These are phyloP conservation scores for Astrephomene gubernaculifera DNA, from an alignment of 139 green algal species.

Conservation along the genomic window DNA sequence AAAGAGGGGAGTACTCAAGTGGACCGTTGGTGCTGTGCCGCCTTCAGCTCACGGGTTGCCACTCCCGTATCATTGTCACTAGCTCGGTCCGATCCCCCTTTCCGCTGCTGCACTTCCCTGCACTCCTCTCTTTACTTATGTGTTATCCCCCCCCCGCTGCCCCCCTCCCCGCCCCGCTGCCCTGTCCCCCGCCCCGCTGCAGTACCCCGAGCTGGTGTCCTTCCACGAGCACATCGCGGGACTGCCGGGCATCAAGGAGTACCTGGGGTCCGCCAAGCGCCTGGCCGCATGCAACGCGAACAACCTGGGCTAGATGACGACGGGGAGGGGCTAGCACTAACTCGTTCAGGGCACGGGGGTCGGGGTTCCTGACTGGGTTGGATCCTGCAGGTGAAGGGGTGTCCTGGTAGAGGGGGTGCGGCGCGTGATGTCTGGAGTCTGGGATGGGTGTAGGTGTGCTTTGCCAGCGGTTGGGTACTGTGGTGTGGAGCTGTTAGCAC, in stretches of 20 bases:
- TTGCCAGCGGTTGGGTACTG: no score
- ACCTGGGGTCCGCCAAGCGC: conserved; percentile 50
- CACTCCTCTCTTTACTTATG: neutral
- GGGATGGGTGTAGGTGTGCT: no score
- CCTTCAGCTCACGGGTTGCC: neutral
- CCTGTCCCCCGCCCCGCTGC: neutral
- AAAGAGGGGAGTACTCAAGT: neutral
- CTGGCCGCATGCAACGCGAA: conserved; percentile 61
- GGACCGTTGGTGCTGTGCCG: neutral
- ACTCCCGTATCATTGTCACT: neutral
- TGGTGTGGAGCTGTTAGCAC: no score
- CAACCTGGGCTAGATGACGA: conserved; percentile 59
- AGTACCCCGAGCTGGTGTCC: conserved; percentile 61
- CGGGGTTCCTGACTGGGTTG: no score
- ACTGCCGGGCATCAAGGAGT: conserved; percentile 58
- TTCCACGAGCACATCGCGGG: conserved; percentile 48
- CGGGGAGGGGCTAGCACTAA: no score
- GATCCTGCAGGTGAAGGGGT: no score
- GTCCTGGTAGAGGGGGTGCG: no score
- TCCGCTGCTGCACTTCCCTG: neutral
- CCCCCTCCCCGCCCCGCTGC: neutral
- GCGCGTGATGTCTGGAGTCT: no score
- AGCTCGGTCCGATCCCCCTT: neutral
- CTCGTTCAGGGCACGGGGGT: no score
- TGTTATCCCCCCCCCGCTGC: neutral